Evolutionary conservation across 2,329 filamentous ascomycete species (phyloP).

Genomic region (Apiospora aurea): DNA sequence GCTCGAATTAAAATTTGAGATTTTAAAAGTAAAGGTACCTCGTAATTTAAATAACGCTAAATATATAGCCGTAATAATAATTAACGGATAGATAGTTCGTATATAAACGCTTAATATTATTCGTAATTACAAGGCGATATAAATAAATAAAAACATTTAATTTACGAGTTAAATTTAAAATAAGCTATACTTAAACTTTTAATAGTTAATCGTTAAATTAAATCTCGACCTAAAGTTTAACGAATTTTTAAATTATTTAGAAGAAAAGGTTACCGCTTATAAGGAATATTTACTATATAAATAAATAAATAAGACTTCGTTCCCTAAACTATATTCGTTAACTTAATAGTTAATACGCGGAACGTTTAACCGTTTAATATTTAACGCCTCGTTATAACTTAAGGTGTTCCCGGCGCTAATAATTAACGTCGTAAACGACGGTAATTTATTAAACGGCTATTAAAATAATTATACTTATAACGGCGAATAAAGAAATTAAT

Average conservation of each 20-base stretch:
- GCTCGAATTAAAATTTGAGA: background rate
- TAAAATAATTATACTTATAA: background rate
- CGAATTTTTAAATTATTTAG: too few relatives aligned
- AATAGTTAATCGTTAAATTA: background rate
- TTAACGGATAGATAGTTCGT: background rate
- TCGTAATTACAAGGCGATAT: background rate
- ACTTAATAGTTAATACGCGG: background rate
- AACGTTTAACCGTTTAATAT: background rate
- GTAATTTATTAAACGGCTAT: too few relatives aligned
- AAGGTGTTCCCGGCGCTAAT: too few relatives aligned
- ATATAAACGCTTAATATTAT: background rate
- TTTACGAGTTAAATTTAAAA: too few relatives aligned
- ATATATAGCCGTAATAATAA: background rate
- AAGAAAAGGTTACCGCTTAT: background rate
- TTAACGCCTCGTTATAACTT: background rate
- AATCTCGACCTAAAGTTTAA: background rate
- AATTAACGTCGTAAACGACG: too few relatives aligned
- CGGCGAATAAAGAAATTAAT: background rate
- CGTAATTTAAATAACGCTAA: background rate
- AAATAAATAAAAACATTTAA: background rate
- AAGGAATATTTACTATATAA: background rate
- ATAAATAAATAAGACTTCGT: background rate
- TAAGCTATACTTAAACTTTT: background rate
- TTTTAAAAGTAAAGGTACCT: background rate
- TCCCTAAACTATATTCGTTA: background rate